Base-by-base conservation (phyloP, 2,329 filamentous ascomycete species). In the Pseudocercospora macadamiae region DNA sequence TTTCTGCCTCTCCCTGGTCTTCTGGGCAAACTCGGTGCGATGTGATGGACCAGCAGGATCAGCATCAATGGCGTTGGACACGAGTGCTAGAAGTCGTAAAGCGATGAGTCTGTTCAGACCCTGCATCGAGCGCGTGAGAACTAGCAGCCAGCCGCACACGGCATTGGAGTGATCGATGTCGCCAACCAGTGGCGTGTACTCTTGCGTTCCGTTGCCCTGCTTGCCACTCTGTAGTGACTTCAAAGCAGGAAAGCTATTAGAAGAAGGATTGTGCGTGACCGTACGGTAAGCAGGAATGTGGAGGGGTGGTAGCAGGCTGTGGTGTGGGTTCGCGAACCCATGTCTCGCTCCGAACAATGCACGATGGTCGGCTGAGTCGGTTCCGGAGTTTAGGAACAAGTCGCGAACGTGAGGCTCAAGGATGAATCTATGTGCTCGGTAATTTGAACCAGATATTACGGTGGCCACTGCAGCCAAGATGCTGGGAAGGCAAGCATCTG, bases 371-470 rank as follows among this genome's bases (percentile, higher is more conserved):
- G 59, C 58, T 21, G 54, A 62, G 16, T 63, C 65, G 2, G 51
- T 36, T 3, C 58, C 61, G 28, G 61, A 60, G 32, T 64, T 57
- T 7, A 59, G 54, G 47, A 73, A 73, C 10, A 74, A 64, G 8
- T 69, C 67, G 42, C 67, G 63, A 8, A 74, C 42, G 89, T 75
- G 49, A 90, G 82, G 67, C 8, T 70, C 64, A 1, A 71, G 61
- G 23, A 73, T 67, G 53, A 74, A 71, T 14, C 90, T 84, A 64
- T 88, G 88, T 8, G 90, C 87, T 55, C 91, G 85, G 73, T 88
- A 90, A 65, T 87, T 88, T 0, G 93, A 97, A 67, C 90, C 86
- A 61, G 87, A 84, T 51, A 96, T 84, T 48, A 97, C 89, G 45
- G 87, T 83, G 18, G 87, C 83, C 51, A 96, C 84, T 0, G 93